Evolutionary conservation across 2,329 filamentous ascomycete genomes (phyloP), one percentile per base, ranked within the genome.

Genomic region (Diaporthe australafricana): DNA sequence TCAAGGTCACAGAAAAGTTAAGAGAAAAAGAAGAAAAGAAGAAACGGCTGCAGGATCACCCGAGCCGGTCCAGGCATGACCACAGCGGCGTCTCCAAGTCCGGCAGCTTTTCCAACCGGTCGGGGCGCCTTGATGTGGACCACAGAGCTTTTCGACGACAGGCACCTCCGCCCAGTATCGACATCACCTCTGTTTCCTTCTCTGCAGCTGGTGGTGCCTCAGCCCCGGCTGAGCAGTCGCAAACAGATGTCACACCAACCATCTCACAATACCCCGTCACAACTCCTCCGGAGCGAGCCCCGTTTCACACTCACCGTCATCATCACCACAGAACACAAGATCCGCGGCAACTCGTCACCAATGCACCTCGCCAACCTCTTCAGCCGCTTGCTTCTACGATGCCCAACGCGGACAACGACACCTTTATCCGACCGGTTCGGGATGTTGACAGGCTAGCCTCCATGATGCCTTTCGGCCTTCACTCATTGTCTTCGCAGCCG

Each of bases 1-100:
- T 98, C 84, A 95, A 97, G 80, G 94, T 98, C 73, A 92, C 98
- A 75, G 96, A 98, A 77, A 96, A 95, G 82, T 94, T 93, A 80
- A 92, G 94, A 74, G 94, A 96, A 80, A 94, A 94, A 83, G 90
- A 98, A 79, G 89, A 90, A 69, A 96, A 97, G 78, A 87, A 91
- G 78, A 93, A 94, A 77, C 87, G 90, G 77, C 85, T 88, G 47
- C 83, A 86, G 62, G 86, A 89, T 47, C 84, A 87, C 75, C 84
- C 86, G 56, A 80, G 84, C 62, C 86, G 87, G 56, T 86, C 89
- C 75, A 82, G 85, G 53, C 86, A 87, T 72, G 86, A 86, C 45
- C 84, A 87, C 72, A 84, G 85, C 42, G 83, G 84, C 65, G 81
- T 81, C 12, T 81, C 84, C 72, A 89, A 88, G 76, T 83, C 86